Conservation (phyloP, 1,284 basidiomycete genomes). For the Heterobasidion parviporum region DNA sequence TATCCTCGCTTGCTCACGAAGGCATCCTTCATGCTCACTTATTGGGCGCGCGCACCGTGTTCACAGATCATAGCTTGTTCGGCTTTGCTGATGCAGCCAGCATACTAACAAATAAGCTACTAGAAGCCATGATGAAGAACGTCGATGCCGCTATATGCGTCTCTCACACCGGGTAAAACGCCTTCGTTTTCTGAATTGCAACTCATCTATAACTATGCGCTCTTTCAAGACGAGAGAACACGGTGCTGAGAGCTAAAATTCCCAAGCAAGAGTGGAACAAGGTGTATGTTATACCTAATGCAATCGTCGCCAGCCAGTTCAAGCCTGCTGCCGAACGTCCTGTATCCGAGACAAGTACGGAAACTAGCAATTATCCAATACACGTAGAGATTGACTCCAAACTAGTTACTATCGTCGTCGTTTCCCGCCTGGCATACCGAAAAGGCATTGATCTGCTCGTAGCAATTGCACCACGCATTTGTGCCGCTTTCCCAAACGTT, state of each 20-base stretch:
- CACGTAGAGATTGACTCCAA: constrained; percentile 28
- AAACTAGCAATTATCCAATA: constrained; percentile 36
- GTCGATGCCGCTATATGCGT: constrained; percentile 95
- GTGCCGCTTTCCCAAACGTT: constrained; percentile 76
- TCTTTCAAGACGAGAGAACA: constrained; percentile 77
- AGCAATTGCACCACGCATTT: constrained; percentile 86
- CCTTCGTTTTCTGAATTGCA: not conserved
- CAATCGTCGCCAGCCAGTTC: constrained; percentile 86
- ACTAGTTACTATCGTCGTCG: constrained; percentile 85
- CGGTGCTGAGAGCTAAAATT: constrained; percentile 76
- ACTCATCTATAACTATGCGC: no score
- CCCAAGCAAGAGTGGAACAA: constrained; percentile 23
- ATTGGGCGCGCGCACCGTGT: constrained; percentile 80
- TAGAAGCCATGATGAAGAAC: constrained; percentile 81
- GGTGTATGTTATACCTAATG: constrained; percentile 92
- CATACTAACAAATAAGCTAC: constrained; percentile 93
- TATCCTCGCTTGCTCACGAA: constrained; percentile 89
- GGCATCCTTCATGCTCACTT: constrained; percentile 84
- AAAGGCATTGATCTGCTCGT: constrained; percentile 97
- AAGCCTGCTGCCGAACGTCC: constrained; percentile 45
- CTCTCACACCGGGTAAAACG: constrained; percentile 85
- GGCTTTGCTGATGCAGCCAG: constrained; percentile 95
- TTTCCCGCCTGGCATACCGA: constrained; percentile 94
- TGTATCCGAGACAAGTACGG: constrained; percentile 53
- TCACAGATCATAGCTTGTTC: constrained; percentile 96